These are phyloP conservation scores for Peniophora sp. DNA, from an alignment of 1,284 basidiomycete species.

Conservation along the genomic window DNA sequence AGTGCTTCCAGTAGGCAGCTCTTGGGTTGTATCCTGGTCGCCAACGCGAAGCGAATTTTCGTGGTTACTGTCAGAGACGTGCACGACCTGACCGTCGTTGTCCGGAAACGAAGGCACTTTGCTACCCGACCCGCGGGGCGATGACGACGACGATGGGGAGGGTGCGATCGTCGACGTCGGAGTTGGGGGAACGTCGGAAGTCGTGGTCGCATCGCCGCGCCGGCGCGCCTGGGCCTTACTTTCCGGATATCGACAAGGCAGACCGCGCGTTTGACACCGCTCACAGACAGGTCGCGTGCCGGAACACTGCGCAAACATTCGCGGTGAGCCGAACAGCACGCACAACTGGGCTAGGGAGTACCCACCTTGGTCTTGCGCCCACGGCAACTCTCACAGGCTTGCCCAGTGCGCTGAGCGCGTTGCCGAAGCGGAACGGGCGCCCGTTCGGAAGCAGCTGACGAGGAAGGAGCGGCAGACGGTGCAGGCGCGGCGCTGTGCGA, in stretches of 20 bases:
- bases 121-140: too few species aligned
- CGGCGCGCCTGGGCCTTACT: background rate
- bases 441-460: background rate
- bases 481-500: background rate
- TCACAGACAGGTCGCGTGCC: slow-evolving; percentile 9
- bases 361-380: slow-evolving; percentile 50
- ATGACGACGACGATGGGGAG: background rate
- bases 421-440: slow-evolving; percentile 15
- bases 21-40: too few species aligned
- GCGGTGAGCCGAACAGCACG: background rate
- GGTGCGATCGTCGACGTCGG: background rate
- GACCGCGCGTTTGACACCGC: slow-evolving; percentile 9
- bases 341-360: slow-evolving; percentile 2
- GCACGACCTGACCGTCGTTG: too few species aligned
- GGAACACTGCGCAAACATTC: slow-evolving; percentile 6
- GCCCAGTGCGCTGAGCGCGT: slow-evolving; percentile 38
- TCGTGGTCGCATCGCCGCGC: background rate
- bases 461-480: background rate
- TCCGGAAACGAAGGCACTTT: too few species aligned
- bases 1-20: too few species aligned
- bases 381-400: slow-evolving; percentile 52
- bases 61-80: too few species aligned
- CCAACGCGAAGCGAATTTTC: too few species aligned
- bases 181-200: background rate
- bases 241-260: slow-evolving; percentile 4